Evolutionary conservation across 129 eudicot genomes (phyloP).

Genomic region (Tanacetum coccineum): DNA sequence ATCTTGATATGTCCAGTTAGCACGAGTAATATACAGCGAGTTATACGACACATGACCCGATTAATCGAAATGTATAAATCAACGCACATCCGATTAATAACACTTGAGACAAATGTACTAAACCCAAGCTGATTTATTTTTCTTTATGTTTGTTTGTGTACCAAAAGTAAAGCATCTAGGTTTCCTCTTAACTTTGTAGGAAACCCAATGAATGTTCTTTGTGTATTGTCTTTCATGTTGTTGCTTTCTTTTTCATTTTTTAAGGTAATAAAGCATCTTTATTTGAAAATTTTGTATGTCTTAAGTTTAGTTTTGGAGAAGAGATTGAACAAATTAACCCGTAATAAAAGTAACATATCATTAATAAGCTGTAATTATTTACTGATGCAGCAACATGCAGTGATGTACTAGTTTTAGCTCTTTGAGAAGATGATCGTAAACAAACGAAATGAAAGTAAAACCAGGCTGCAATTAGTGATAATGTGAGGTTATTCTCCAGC

Average conservation of each 20-base stretch:
- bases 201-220: constrained; percentile 19
- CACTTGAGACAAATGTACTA: background rate
- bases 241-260: constrained; percentile 3
- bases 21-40: no score
- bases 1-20: no score
- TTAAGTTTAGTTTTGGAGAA: background rate
- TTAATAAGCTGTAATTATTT: background rate
- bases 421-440: no score
- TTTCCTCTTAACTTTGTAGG: constrained; percentile 18
- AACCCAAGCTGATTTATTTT: background rate
- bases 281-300: background rate
- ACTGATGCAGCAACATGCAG: background rate
- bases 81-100: background rate
- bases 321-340: no score
- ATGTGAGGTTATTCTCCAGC: no score
- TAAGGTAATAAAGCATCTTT: constrained; percentile 18
- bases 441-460: no score
- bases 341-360: no score
- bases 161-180: constrained; percentile 20
- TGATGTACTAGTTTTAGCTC: no score
- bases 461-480: no score
- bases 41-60: no score
- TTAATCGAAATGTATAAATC: no score
- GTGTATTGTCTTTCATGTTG: constrained; percentile 19
- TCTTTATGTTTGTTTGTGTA: constrained; percentile 1